phyloP scores from a whole-genome alignment of 441 rosid species.

The Gossypium gossypioides region DNA sequence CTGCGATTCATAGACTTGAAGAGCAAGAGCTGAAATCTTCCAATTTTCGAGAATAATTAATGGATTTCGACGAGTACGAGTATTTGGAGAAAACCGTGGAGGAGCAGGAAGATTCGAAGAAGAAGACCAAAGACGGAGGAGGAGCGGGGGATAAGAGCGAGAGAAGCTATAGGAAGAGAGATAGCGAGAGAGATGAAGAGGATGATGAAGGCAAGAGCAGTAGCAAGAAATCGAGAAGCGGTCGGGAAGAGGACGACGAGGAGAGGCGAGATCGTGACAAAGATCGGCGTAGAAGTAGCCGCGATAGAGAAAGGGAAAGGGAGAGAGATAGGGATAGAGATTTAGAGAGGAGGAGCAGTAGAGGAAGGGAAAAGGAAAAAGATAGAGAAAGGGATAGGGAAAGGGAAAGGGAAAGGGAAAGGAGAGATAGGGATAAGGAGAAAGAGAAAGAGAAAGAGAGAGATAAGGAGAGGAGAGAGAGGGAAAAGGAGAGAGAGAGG shows the following conservation, averaged over 20 bases:
- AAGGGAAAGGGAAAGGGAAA: slow-evolving; percentile 32
- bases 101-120: slow-evolving; percentile 41
- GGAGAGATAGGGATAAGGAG: slow-evolving; percentile 20
- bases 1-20: not conserved
- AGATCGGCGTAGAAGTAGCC: slow-evolving; percentile 35
- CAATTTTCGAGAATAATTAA: not conserved
- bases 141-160: slow-evolving; percentile 46
- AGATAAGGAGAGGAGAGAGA: slow-evolving; percentile 25
- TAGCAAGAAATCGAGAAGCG: slow-evolving; percentile 45
- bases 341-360: slow-evolving; percentile 11
- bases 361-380: slow-evolving; percentile 28
- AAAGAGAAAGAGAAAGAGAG: slow-evolving; percentile 16
- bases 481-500: slow-evolving; percentile 25
- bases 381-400: slow-evolving; percentile 25
- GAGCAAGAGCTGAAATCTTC: not conserved
- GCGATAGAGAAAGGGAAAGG: slow-evolving; percentile 30
- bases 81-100: slow-evolving; percentile 81
- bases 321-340: slow-evolving; percentile 32
- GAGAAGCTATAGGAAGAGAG: slow-evolving; percentile 64
- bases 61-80: slow-evolving; percentile 91
- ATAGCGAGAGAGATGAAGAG: slow-evolving; percentile 32
- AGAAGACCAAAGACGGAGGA: slow-evolving; percentile 29
- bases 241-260: slow-evolving; percentile 45
- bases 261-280: slow-evolving; percentile 37
- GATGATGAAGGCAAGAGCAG: slow-evolving; percentile 35